Conservation (phyloP, 352 stramenopile genomes). For the Globisporangium megalacanthum region DNA sequence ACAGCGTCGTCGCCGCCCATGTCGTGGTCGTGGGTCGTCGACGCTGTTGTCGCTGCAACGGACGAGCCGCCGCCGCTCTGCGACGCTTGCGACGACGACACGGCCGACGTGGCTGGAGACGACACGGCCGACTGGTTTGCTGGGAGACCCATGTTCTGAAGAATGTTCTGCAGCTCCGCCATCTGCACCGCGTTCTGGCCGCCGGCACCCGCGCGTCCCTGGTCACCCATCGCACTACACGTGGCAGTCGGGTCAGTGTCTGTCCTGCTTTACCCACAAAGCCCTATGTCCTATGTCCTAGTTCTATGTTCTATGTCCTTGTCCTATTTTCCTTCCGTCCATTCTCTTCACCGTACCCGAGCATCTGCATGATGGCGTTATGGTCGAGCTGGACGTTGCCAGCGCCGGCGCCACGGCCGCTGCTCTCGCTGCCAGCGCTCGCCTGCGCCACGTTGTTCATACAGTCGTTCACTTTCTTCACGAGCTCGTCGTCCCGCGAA, state of each 20-base stretch:
- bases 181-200: conserved; percentile 64
- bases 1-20: conserved; percentile 68
- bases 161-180: conserved; percentile 82
- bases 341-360: conserved; percentile 34
- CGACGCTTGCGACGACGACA: conserved; percentile 70
- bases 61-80: conserved; percentile 66
- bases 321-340: too few relatives aligned
- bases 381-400: conserved; percentile 82
- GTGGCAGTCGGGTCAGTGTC: neutral
- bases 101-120: conserved; percentile 67
- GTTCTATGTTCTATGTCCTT: too few relatives aligned
- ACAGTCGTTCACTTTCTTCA: conserved; percentile 85
- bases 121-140: conserved; percentile 57
- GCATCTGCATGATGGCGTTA: conserved; percentile 90
- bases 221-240: conserved; percentile 64
- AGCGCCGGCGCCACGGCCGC: conserved; percentile 22
- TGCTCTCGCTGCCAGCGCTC: conserved; percentile 19
- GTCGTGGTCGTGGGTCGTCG: conserved; percentile 71
- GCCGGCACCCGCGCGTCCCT: conserved; percentile 38
- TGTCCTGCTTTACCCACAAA: too few relatives aligned
- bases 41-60: conserved; percentile 60
- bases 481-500: conserved; percentile 81
- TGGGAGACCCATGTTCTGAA: conserved; percentile 85
- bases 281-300: too few relatives aligned
- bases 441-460: conserved; percentile 82